Evolutionary conservation across 768 basidiomycete genomes (phyloP), one percentile per base, ranked within the genome.

Genomic region (Lepiota venenata): DNA sequence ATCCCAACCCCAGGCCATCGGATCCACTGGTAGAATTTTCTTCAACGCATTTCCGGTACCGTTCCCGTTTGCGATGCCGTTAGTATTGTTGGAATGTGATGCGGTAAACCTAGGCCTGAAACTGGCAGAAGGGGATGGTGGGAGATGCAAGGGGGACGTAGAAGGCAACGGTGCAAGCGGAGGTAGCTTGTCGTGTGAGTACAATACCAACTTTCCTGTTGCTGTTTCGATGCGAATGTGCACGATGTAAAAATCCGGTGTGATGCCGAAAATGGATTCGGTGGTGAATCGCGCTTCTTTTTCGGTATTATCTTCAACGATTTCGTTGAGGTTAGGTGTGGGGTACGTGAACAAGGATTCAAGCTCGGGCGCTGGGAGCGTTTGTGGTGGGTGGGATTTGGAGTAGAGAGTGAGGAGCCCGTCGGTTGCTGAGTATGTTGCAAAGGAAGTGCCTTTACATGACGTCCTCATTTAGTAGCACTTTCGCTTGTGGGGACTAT

Each of bases 1-100:
- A 18, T 70, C 67, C 52, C 70, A 66, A 48, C 82, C 81, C 91
- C 91, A 91, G 8, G 84, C 85, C 91, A 92, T 93, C 0, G 91
- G 91, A 65, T 93, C 91, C 6, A 93, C 89, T 12, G 88, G 87
- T 22, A 91, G 64, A 22, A 93, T 84, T 56, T 83, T 73, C 48
- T 73, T 71, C 8, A 54, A 12, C 22, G 45, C 11, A 36, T 16
- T 55, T n/a, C 22, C 50, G 20, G 3, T 20, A 27, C 8, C 21
- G 11, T 25, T 40, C 6, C 10, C 32, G 9, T 39, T 40, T 37
- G 39, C 21, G 14, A 27, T 6, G 8, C 18, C 18, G 7, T 50
- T 25, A 5, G 25, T 25, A 8, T 32, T 32, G 10, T 9, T 32
- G 32, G 32, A 32, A 8, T 2, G 32, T 9, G 32, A 32, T 9